phyloP scores from a whole-genome alignment of 1,284 basidiomycete genomes.

The Ustilago lituana region DNA sequence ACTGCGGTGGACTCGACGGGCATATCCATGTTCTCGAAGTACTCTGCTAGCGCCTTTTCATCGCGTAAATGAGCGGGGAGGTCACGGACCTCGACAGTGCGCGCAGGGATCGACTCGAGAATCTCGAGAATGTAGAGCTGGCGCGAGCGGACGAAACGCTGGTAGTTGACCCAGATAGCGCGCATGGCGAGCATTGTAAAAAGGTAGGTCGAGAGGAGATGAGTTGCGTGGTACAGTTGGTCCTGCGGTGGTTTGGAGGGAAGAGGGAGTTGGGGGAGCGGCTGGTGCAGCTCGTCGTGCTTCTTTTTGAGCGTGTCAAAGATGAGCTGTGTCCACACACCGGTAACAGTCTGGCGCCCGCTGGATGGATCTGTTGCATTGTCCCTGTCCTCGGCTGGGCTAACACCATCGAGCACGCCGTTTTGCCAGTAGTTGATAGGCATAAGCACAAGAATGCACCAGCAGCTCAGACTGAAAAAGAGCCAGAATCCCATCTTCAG shows the following conservation, averaged over 20 bases:
- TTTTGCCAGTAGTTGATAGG: slow-evolving; percentile 65
- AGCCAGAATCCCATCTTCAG: slow-evolving; percentile 93
- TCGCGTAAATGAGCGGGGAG: slow-evolving; percentile 83
- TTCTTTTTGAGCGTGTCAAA: slow-evolving; percentile 19
- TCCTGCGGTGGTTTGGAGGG: slow-evolving; percentile 44
- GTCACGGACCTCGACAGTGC: slow-evolving; percentile 87
- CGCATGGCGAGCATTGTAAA: slow-evolving; percentile 86
- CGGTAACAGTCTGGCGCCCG: slow-evolving; percentile 11
- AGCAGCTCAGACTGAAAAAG: slow-evolving; percentile 80
- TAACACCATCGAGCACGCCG: slow-evolving; percentile 65
- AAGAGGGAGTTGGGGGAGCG: slow-evolving; percentile 52
- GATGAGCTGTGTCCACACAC: slow-evolving; percentile 31
- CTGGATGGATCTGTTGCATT: slow-evolving; percentile 25
- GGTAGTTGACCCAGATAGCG: slow-evolving; percentile 87
- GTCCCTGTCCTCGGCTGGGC: slow-evolving; percentile 54
- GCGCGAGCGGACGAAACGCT: slow-evolving; percentile 86
- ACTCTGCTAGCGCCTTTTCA: slow-evolving; percentile 86
- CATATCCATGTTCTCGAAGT: slow-evolving; percentile 77
- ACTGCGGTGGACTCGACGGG: slow-evolving; percentile 88
- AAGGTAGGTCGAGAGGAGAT: slow-evolving; percentile 90
- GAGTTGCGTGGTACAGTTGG: slow-evolving; percentile 72
- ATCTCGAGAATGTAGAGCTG: slow-evolving; percentile 93
- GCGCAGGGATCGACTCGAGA: slow-evolving; percentile 89
- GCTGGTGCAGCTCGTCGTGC: slow-evolving; percentile 25
- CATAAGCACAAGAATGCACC: slow-evolving; percentile 68